phyloP scores from a whole-genome alignment of 495 filamentous ascomycete genomes.

The Trichoderma asperelloides region DNA sequence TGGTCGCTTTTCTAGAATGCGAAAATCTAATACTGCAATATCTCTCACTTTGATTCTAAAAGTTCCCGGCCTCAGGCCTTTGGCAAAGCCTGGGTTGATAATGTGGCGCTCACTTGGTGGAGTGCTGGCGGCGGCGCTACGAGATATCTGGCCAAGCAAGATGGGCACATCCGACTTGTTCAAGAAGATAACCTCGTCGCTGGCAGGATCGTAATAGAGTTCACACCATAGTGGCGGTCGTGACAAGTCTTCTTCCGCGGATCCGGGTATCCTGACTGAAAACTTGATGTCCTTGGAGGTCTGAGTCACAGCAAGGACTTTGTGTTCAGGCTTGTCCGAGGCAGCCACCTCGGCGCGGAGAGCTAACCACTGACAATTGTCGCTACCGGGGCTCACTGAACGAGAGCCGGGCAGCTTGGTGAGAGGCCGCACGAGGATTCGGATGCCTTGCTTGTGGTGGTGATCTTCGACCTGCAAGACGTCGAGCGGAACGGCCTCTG shows the following conservation, averaged over 20 bases:
- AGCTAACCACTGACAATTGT: slow-evolving; percentile 35
- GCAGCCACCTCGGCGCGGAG: slow-evolving; percentile 36
- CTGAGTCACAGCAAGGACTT: slow-evolving; percentile 41
- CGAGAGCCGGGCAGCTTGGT: slow-evolving; percentile 26
- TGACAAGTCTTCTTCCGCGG: slow-evolving; percentile 20
- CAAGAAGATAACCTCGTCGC: slow-evolving; percentile 38
- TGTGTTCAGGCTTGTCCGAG: slow-evolving; percentile 31
- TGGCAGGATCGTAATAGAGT: slow-evolving; percentile 41
- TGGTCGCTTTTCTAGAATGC: slow-evolving; percentile 38
- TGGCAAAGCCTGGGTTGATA: slow-evolving; percentile 31
- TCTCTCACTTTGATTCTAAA: slow-evolving; percentile 38
- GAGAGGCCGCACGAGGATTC: slow-evolving; percentile 39
- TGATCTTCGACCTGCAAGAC: slow-evolving; percentile 34
- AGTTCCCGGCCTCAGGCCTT: slow-evolving; percentile 34
- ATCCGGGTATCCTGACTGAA: slow-evolving; percentile 37
- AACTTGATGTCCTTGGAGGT: slow-evolving; percentile 40
- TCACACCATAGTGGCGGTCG: slow-evolving; percentile 38
- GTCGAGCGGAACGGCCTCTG: slow-evolving; percentile 33
- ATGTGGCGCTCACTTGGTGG: slow-evolving; percentile 23
- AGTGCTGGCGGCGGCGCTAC: slow-evolving; percentile 19
- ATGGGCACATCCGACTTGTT: slow-evolving; percentile 39
- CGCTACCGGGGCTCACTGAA: slow-evolving; percentile 37
- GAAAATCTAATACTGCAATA: slow-evolving; percentile 38
- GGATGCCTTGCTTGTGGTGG: slow-evolving; percentile 31
- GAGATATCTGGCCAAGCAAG: slow-evolving; percentile 28